Base-by-base conservation (phyloP, 495 filamentous ascomycete genomes). In the Aspergillus olivimuriae region DNA sequence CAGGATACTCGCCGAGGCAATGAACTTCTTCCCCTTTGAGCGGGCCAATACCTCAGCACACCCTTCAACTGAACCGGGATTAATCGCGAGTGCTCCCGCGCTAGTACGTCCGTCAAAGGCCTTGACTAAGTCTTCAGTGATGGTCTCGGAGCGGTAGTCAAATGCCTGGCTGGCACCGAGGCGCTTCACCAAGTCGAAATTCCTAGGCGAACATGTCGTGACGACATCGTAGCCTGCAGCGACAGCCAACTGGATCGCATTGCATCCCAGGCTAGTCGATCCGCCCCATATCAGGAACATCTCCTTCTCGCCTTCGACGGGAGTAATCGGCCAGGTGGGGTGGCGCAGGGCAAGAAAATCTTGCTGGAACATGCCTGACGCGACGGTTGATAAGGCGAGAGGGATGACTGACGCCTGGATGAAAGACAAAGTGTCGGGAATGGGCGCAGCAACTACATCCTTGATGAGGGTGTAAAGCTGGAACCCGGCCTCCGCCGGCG, bases 271-370 rank as follows among this genome's bases (percentile, higher is more conserved):
- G 22, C 73, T 75, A 2, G 69, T 67, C 4, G 74, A 67, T 23
- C 79, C 82, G 21, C 80, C 80, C 73, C 79, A 84, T 40, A 83
- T 55, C 1, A 83, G 53, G 0, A 85, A 33, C 1, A 56, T 61
- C 40, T 77, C 52, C 2, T 59, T 66, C 1, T n/a, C n/a, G n/a
- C n/a, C n/a, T n/a, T n/a, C n/a, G n/a, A n/a, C n/a, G n/a, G n/a
- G n/a, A n/a, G n/a, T n/a, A n/a, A n/a, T n/a, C n/a, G n/a, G n/a
- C n/a, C n/a, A n/a, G n/a, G n/a, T n/a, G n/a, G n/a, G n/a, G n/a
- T n/a, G n/a, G n/a, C n/a, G n/a, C 5, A 77, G 63, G 3, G 51
- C 61, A 1, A 85, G 63, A 9, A 58, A 48, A n/a, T 59, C 55
- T 6, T 57, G 33, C 33, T 71, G 63, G 49, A 75, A 84, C 1